A percentile compares a stretch with the other conserved stretches of the same genome.
Conservation (phyloP, 805 yeast species). For the Maudiozyma bulderi region DNA sequence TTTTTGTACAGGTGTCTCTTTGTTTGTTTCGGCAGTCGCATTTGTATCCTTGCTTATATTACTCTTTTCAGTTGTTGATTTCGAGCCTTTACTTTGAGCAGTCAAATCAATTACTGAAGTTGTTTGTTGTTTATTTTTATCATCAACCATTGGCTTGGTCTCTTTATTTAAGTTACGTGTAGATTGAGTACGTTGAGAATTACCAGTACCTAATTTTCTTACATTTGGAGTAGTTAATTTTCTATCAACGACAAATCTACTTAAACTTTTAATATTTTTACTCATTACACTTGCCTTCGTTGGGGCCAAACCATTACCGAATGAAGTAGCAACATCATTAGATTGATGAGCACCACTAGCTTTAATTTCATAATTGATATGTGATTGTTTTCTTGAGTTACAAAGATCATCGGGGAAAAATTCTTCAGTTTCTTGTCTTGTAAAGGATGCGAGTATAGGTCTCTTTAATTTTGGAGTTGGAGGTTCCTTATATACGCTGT, state of each 20-base stretch:
- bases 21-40: not conserved
- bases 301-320: constrained; percentile 29
- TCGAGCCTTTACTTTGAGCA: not conserved
- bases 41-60: not conserved
- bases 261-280: constrained; percentile 23
- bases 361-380: constrained; percentile 26
- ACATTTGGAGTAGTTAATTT: constrained; percentile 22
- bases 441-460: constrained; percentile 5
- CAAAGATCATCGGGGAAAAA: constrained; percentile 24
- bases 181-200: not conserved
- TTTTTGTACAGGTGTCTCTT: not conserved
- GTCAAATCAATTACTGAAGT: not conserved
- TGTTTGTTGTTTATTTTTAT: too few species aligned
- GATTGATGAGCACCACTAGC: constrained; percentile 32
- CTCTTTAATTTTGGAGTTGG: constrained; percentile 8
- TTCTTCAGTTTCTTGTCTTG: constrained; percentile 27
- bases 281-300: constrained; percentile 27
- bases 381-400: constrained; percentile 14
- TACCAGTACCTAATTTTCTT: constrained; percentile 8
- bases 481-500: constrained; percentile 34
- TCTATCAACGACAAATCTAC: constrained; percentile 25
- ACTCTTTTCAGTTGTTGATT: not conserved
- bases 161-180: not conserved
- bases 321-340: constrained; percentile 28
- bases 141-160: not conserved